These are phyloP conservation scores for Psilocybe tampanensis DNA, from an alignment of 768 basidiomycete species.

Conservation along the genomic window DNA sequence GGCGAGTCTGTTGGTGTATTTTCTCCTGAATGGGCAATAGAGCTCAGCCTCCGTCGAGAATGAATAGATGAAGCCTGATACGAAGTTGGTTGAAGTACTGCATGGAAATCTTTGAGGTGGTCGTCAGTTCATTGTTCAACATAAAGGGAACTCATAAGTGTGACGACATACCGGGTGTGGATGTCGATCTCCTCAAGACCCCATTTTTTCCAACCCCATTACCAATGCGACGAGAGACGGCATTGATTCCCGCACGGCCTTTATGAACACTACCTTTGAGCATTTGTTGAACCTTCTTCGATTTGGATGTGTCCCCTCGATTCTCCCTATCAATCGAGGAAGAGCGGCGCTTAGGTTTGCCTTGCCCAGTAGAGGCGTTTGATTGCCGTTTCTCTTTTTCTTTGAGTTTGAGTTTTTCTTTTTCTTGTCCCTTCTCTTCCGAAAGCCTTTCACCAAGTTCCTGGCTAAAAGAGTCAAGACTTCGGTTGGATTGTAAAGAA, in stretches of 20 bases:
- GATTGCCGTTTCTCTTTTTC: constrained; percentile 16
- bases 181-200: constrained; percentile 58
- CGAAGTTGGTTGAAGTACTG: constrained; percentile 57
- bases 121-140: neutral
- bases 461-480: constrained; percentile 2
- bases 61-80: constrained; percentile 85
- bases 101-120: constrained; percentile 81
- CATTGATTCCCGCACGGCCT: constrained; percentile 70
- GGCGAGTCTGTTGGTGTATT: constrained; percentile 39
- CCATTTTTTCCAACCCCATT: constrained; percentile 64
- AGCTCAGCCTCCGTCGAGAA: constrained; percentile 65
- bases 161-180: constrained; percentile 64
- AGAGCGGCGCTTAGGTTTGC: constrained; percentile 39
- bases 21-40: constrained; percentile 42
- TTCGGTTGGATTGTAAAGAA: neutral
- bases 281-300: constrained; percentile 77
- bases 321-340: constrained; percentile 37
- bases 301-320: constrained; percentile 50
- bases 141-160: neutral
- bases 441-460: constrained; percentile 6
- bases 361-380: constrained; percentile 9
- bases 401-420: constrained; percentile 14
- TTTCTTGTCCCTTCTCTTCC: constrained; percentile 5
- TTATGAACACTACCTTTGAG: constrained; percentile 78
- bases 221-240: constrained; percentile 78